phyloP scores from a whole-genome alignment of 192 early-diverging fungal species.

The Kappamyces sp. region DNA sequence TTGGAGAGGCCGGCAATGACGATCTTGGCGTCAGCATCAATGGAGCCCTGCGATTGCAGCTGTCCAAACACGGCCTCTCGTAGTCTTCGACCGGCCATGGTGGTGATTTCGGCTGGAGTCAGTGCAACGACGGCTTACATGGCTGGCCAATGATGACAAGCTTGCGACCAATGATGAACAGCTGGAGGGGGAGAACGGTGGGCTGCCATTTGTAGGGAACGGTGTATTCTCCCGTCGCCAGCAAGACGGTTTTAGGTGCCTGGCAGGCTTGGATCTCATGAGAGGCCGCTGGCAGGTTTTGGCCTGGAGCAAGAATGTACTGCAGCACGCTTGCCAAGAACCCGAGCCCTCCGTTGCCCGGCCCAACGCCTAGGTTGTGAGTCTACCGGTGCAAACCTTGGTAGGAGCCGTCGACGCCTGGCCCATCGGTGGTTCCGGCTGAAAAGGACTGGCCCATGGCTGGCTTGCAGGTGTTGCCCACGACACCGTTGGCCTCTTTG shows the following conservation, averaged over 20 bases:
- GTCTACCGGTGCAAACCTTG: slow-evolving; percentile 20
- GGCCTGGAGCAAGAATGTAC: slow-evolving; percentile 1
- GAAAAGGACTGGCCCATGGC: slow-evolving; percentile 42
- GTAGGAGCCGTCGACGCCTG: slow-evolving; percentile 20
- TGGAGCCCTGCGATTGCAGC: slow-evolving; percentile 29
- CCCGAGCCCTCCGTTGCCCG: background rate
- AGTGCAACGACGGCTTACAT: background rate
- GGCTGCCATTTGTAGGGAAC: slow-evolving; percentile 48
- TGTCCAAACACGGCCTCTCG: slow-evolving; percentile 25
- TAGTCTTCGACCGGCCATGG: slow-evolving; percentile 54
- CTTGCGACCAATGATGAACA: slow-evolving; percentile 37
- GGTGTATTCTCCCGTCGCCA: slow-evolving; percentile 50
- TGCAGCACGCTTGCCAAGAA: background rate
- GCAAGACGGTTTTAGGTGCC: slow-evolving; percentile 46
- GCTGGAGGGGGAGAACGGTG: slow-evolving; percentile 40
- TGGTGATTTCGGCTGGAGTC: slow-evolving; percentile 54
- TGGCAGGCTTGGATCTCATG: slow-evolving; percentile 41
- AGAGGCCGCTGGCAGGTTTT: slow-evolving; percentile 17
- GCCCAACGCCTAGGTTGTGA: slow-evolving; percentile 14
- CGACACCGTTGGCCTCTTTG: slow-evolving; percentile 17
- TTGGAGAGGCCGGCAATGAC: slow-evolving; percentile 53
- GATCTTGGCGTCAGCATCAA: slow-evolving; percentile 34
- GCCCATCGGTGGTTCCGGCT: slow-evolving; percentile 55
- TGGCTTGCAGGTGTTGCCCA: slow-evolving; percentile 22
- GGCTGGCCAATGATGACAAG: slow-evolving; percentile 42